These are phyloP conservation scores for Pyrus communis DNA, from an alignment of 306 rosid species.

Conservation along the genomic window DNA sequence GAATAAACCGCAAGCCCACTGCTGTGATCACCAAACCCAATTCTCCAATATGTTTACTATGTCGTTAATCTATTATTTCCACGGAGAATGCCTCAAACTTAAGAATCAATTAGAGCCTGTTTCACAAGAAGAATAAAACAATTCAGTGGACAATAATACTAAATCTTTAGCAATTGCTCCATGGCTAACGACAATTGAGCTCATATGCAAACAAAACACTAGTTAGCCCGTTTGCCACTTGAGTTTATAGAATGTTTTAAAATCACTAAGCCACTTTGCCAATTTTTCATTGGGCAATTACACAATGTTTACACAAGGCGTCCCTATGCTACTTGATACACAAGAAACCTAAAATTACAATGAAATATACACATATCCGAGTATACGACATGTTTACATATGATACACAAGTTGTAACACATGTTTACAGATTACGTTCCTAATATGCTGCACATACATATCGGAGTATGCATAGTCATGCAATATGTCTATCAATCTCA, in stretches of 20 bases:
- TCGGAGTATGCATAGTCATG: too few species aligned
- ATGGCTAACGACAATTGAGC: not conserved
- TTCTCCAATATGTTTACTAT: not conserved
- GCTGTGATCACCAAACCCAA: not conserved
- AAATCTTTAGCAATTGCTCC: not conserved
- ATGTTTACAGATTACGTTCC: too few species aligned
- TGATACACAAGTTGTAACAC: too few species aligned
- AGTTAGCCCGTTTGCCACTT: too few species aligned
- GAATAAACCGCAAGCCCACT: not conserved
- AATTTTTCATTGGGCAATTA: too few species aligned
- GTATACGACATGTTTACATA: too few species aligned
- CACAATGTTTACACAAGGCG: too few species aligned
- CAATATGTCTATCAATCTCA: not conserved
- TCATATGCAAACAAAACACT: not conserved
- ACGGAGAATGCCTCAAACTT: not conserved
- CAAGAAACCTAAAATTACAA: too few species aligned
- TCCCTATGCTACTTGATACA: too few species aligned
- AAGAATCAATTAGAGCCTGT: constrained; percentile 10
- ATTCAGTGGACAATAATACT: not conserved
- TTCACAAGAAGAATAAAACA: constrained; percentile 7
- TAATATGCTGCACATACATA: too few species aligned
- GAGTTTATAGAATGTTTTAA: not conserved
- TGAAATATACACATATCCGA: too few species aligned
- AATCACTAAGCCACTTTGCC: not conserved
- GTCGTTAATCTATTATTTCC: constrained; percentile 3